Base-by-base conservation (phyloP, 169 alveolate genomes). In the Eimeria maxima region DNA sequence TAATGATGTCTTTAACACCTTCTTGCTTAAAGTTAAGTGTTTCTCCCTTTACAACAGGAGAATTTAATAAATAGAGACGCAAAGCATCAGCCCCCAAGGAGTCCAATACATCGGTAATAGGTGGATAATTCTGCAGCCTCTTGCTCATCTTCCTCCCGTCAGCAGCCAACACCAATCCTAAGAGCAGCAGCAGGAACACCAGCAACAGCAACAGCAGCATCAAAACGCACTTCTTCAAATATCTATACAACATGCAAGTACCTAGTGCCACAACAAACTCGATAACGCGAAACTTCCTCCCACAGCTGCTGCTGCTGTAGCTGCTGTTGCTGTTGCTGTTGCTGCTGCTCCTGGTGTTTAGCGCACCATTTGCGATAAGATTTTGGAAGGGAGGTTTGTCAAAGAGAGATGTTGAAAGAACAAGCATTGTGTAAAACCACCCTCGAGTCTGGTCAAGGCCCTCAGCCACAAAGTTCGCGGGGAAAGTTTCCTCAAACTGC, bases 401-500 rank as follows among this genome's bases (percentile, higher is more conserved):
- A 97, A 98, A 98, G 42, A 99, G 97, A 27, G 99, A 99, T 27
- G 99, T 98, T 65, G 99, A 98, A 27, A 99, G 96, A 44, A 47
- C 99, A 99, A 98, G 97, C 84, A 99, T 96, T 50, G 99, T 99
- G 97, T 99, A 99, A 96, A 99, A 99, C 99, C 99, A 99, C 38
- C 99, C 99, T 90, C 99, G 97, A 24, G 99, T 99, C 96, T 99
- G 99, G 97, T 99, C 99, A 93, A 99, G 97, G 4, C 99, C 99
- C 97, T 99, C 99, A 13, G 99, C 99, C 81, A 99, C 99, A 97
- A 99, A 99, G 97, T 99, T 99, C 7, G 99, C 99, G 33, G 99
- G 99, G 98, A 99, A 99, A 47, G 98, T 97, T 84, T 99, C 94
- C 42, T 96, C 57, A 50, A 50, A 50, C 57, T 50, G 57, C 57